A percentile compares a stretch with the other conserved stretches of the same genome.
phyloP scores from a whole-genome alignment of 108 stramenopile genomes.

The Nitzschia inconspicua region DNA sequence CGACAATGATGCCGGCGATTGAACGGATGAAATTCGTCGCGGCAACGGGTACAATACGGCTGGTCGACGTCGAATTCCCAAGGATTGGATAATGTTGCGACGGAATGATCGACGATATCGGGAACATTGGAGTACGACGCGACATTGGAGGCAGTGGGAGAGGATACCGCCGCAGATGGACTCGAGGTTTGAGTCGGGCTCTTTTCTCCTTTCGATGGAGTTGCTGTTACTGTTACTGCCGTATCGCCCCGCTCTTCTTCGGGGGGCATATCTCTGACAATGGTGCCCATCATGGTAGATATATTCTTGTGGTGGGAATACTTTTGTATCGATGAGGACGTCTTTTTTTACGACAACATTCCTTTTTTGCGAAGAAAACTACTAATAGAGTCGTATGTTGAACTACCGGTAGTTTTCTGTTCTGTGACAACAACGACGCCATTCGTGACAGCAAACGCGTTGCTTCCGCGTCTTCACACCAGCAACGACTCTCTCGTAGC shows the following conservation, averaged over 20 bases:
- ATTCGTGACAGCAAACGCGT: too few species aligned
- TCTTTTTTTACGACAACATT: too few species aligned
- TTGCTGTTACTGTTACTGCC: background rate
- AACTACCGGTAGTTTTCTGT: too few species aligned
- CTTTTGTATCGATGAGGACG: too few species aligned
- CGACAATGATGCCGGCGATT: conserved; percentile 88
- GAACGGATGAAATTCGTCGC: conserved; percentile 51
- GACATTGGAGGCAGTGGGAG: background rate
- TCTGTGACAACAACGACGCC: too few species aligned
- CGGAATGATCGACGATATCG: conserved; percentile 5
- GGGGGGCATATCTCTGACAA: conserved; percentile 23
- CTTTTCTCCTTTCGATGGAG: background rate
- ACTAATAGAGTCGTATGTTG: too few species aligned
- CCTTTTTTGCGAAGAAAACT: too few species aligned
- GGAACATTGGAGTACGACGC: background rate
- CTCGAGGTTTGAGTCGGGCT: too few species aligned
- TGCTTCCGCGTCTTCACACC: too few species aligned
- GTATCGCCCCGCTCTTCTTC: background rate
- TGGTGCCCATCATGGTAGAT: conserved; percentile 14
- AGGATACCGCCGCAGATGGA: background rate
- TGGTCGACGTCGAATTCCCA: conserved; percentile 64
- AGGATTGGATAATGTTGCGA: conserved; percentile 54
- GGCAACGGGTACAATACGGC: conserved; percentile 49
- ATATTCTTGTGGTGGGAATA: too few species aligned
- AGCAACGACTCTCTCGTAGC: too few species aligned